A percentile compares a stretch with the other conserved stretches of the same genome.
Evolutionary conservation across 129 eudicot species (phyloP).

Genomic region (sunflower (Helianthus annuus)): HanXRQr2.0-SUNRISE NC_035444.2:82570457-82570956

Average conservation of each 20-base stretch:
- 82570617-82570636: background rate
- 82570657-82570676: constrained; percentile 3
- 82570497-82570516: no score
- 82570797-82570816: constrained; percentile 5
- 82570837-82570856: background rate
- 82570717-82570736: constrained; percentile 88
- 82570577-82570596: background rate
- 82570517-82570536: no score
- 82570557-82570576: background rate
- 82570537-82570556: no score
- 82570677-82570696: constrained; percentile 12
- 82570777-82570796: constrained; percentile 97
- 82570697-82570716: constrained; percentile 66
- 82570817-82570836: background rate
- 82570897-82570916: constrained; percentile 77
- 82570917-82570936: constrained; percentile 99
- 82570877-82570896: constrained; percentile 21
- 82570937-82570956: constrained; percentile 54
- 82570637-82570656: background rate
- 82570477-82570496: no score
- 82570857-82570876: background rate
- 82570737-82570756: constrained; percentile 98
- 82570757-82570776: constrained; percentile 94
- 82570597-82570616: background rate
- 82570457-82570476: no score